Percentiles rank a stretch among this genome's conserved stretches.
These are phyloP conservation scores for Pyrenopolyporus hunteri DNA, from an alignment of 495 filamentous ascomycete genomes.

Conservation along the genomic window DNA sequence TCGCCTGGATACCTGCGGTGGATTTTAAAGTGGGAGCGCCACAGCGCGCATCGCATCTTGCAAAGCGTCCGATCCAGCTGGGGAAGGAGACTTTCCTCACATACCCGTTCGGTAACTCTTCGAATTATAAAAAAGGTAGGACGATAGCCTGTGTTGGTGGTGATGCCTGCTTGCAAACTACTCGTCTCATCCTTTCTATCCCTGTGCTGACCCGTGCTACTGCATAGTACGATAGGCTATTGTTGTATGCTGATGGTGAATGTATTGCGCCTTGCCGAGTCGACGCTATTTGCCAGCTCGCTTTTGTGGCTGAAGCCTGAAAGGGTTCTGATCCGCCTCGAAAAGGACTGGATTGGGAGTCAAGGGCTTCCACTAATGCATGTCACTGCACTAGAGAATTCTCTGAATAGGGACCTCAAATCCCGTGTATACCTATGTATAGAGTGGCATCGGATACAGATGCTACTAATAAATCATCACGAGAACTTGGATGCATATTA, in stretches of 20 bases:
- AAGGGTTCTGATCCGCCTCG: conserved; percentile 21
- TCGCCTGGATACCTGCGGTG: too few relatives aligned
- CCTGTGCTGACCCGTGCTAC: conserved; percentile 17
- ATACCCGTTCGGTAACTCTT: too few relatives aligned
- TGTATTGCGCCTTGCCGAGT: conserved; percentile 25
- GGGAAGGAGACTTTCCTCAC: too few relatives aligned
- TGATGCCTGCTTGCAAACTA: background rate
- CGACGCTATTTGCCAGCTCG: conserved; percentile 27
- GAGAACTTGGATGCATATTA: conserved; percentile 7
- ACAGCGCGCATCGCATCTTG: too few relatives aligned
- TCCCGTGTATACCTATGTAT: too few relatives aligned
- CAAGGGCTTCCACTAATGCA: background rate
- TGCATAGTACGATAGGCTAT: conserved; percentile 15
- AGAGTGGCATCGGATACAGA: conserved; percentile 6
- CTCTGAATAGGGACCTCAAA: too few relatives aligned
- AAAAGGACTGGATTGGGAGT: conserved; percentile 7
- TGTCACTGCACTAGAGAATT: too few relatives aligned
- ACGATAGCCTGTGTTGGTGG: background rate
- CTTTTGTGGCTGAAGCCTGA: conserved; percentile 28
- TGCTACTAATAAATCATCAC: conserved; percentile 6
- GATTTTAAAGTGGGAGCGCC: too few relatives aligned
- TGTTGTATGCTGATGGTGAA: too few relatives aligned
- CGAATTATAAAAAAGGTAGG: background rate
- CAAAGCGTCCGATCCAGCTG: too few relatives aligned
- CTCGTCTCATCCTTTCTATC: conserved; percentile 24